Conservation (phyloP, 768 basidiomycete species). For the Mycena pura region DNA sequence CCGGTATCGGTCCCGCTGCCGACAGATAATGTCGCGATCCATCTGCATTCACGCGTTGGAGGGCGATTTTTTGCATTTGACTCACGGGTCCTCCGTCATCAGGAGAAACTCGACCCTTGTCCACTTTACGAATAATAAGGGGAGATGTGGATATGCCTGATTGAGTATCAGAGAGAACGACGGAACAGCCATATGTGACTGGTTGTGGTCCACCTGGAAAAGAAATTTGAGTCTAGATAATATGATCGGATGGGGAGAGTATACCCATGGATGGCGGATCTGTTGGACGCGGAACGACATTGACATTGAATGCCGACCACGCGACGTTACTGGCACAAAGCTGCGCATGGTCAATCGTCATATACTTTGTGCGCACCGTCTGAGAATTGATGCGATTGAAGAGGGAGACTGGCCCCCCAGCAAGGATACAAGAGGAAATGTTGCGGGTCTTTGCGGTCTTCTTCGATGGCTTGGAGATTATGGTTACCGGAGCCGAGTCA, state of each 20-base stretch:
- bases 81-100: slow-evolving; percentile 93
- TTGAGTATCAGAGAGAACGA: slow-evolving; percentile 83
- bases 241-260: slow-evolving; percentile 60
- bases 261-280: slow-evolving; percentile 70
- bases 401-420: slow-evolving; percentile 87
- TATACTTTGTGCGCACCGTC: slow-evolving; percentile 96
- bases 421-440: slow-evolving; percentile 88
- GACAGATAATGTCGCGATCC: slow-evolving; percentile 88
- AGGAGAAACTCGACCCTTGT: slow-evolving; percentile 85
- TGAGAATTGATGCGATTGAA: slow-evolving; percentile 98
- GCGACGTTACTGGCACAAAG: slow-evolving; percentile 88
- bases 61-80: slow-evolving; percentile 95
- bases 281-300: slow-evolving; percentile 79
- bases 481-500: slow-evolving; percentile 89
- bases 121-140: slow-evolving; percentile 89
- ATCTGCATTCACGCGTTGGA: slow-evolving; percentile 83
- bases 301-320: slow-evolving; percentile 95
- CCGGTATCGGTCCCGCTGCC: slow-evolving; percentile 85
- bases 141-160: slow-evolving; percentile 88
- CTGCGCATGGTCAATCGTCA: slow-evolving; percentile 87
- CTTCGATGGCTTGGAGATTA: slow-evolving; percentile 97
- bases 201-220: slow-evolving; percentile 73
- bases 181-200: slow-evolving; percentile 91
- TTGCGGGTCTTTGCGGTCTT: slow-evolving; percentile 96
- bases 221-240: slow-evolving; percentile 45